phyloP scores from a whole-genome alignment of 2,329 filamentous ascomycete genomes.

The Penicillium palitans region DNA sequence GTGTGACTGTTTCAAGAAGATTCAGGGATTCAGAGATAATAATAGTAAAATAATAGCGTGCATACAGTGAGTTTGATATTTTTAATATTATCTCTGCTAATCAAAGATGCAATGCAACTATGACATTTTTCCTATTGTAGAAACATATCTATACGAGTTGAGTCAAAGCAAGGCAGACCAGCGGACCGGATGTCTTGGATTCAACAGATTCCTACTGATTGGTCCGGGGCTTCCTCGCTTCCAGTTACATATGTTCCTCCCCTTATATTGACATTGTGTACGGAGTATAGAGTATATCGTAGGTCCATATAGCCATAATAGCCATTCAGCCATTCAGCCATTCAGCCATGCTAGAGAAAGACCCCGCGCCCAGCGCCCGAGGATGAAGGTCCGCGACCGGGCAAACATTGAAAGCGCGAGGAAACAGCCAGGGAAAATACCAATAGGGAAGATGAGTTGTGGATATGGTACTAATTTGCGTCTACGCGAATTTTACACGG shows the following conservation, averaged over 20 bases:
- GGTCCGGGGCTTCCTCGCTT: background rate
- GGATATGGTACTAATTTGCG: background rate
- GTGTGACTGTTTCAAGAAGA: constrained; percentile 3
- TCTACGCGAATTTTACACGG: background rate
- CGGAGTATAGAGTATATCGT: background rate
- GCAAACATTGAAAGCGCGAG: background rate
- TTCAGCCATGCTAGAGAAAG: background rate
- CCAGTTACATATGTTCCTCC: background rate
- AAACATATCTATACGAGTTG: constrained; percentile 6
- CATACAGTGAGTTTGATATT: background rate
- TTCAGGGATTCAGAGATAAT: background rate
- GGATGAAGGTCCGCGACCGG: background rate
- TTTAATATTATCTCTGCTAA: background rate
- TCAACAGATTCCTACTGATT: background rate
- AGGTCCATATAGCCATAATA: background rate
- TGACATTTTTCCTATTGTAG: background rate
- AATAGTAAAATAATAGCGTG: background rate
- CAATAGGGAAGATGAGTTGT: background rate
- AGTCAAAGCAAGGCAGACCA: constrained; percentile 7
- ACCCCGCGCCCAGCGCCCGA: background rate
- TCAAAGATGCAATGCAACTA: background rate
- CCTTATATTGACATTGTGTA: background rate
- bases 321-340: background rate
- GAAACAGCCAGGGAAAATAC: background rate
- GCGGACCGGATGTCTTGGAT: background rate